Base-by-base conservation (phyloP, 2,329 filamentous ascomycete genomes). In the Plenodomus biglobosus region DNA sequence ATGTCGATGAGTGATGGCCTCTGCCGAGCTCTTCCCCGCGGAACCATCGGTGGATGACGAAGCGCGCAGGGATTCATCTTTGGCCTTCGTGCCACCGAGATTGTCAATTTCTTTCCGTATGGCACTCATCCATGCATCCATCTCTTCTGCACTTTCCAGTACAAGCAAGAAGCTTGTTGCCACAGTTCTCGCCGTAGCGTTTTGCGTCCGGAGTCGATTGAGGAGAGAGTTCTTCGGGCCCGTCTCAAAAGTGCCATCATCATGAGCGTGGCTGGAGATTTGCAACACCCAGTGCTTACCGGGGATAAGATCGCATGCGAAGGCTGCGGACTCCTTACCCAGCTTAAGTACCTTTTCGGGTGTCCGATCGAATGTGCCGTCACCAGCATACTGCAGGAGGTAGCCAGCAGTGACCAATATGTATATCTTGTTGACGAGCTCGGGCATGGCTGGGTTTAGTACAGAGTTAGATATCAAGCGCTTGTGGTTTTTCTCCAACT, bases 251-350 rank as follows among this genome's bases (percentile, higher is more conserved):
- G 64, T 73, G 21, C 82, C 82, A 27, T 87, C 81, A 2, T 80
- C 71, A 41, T 85, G 84, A 47, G 84, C 83, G 8, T 78, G 75
- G 30, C 88, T 86, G 2, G 84, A 86, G 18, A 92, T 82, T 58
- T 90, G 88, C 13, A 92, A 70, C 5, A 92, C 89, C 83, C 87
- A 92, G 62, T 91, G 88, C 51, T 83, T 84, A 5, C 89, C 89
- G 2, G 88, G 87, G 46, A 92, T 90, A 13, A 87, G 77, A 65
- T 94, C 89, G 57, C 85, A 90, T 1, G 86, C 89, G 68, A 90
- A 92, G 4, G 87, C 89, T 10, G 87, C 88, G 2, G 88, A 92
- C 40, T 87, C 81, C 54, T 83, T 85, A n/a, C 83, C 82, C 3
- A 94, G 75, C 40, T 85, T 84, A 48, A 92, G 74, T 27, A 88